phyloP scores from a whole-genome alignment of 2,329 filamentous ascomycete genomes.

The Elsinoe batatas region DNA sequence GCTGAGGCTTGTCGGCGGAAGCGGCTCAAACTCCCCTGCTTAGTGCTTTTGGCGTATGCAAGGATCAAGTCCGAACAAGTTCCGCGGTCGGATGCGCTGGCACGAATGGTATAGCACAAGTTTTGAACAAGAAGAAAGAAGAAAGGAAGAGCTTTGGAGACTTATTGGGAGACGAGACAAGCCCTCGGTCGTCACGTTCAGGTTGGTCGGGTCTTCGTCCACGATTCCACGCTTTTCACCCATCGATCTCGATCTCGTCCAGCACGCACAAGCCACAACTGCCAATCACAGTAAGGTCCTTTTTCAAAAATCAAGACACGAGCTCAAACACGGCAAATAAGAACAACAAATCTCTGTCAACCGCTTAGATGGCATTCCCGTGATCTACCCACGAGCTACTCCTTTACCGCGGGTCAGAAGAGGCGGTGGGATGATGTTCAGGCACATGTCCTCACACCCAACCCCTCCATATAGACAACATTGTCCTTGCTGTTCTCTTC shows the following conservation, averaged over 20 bases:
- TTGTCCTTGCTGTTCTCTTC: not conserved
- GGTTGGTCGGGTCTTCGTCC: conserved; percentile 7
- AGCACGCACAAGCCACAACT: conserved; percentile 12
- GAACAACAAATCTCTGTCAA: conserved; percentile 1
- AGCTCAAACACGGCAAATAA: conserved; percentile 5
- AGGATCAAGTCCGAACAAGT: not conserved
- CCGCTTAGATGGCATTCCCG: not conserved
- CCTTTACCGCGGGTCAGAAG: not conserved
- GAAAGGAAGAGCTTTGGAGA: not conserved
- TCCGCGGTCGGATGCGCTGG: not conserved
- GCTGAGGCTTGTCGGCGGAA: conserved; percentile 7
- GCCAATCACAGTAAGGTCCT: conserved; percentile 5
- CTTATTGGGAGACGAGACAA: not conserved
- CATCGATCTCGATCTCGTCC: conserved; percentile 6
- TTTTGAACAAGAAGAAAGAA: not conserved
- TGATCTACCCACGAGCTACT: conserved; percentile 1
- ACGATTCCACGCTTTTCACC: conserved; percentile 5
- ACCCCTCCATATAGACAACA: not conserved
- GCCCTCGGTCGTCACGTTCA: not conserved
- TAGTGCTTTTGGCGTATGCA: not conserved
- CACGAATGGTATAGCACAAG: not conserved
- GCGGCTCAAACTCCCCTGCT: conserved; percentile 3
- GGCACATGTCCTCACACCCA: not conserved
- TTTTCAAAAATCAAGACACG: conserved; percentile 6
- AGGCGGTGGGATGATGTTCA: conserved; percentile 2